Conservation (phyloP, 192 early-diverging fungal species). For the Coemansia sp. region DNA sequence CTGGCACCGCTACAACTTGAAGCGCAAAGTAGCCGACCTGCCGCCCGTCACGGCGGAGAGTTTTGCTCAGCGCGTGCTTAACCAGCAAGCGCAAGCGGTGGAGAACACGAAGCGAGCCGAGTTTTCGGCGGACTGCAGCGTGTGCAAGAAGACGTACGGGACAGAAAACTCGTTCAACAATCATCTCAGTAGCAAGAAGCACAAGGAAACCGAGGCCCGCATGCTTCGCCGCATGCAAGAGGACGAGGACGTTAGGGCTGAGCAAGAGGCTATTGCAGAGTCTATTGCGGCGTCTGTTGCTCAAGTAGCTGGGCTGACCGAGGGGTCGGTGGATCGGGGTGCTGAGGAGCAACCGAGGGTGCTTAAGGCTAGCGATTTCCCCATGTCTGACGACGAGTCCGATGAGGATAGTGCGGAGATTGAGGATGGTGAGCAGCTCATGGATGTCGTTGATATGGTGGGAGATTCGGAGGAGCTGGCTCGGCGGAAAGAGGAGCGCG, state of each 20-base stretch:
- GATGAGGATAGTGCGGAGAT: slow-evolving; percentile 13
- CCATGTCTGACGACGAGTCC: slow-evolving; percentile 45
- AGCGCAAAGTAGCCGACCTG: slow-evolving; percentile 91
- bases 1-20: slow-evolving; percentile 99
- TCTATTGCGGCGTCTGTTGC: slow-evolving; percentile 19
- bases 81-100: slow-evolving; percentile 58
- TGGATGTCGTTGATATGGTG: slow-evolving; percentile 12
- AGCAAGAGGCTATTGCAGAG: slow-evolving; percentile 45
- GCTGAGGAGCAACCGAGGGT: slow-evolving; percentile 13
- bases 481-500: slow-evolving; percentile 38
- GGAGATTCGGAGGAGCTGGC: slow-evolving; percentile 23
- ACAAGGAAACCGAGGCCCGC: slow-evolving; percentile 75
- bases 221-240: slow-evolving; percentile 40
- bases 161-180: slow-evolving; percentile 85
- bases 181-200: slow-evolving; percentile 93
- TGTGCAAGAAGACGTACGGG: slow-evolving; percentile 66
- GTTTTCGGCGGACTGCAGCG: slow-evolving; percentile 50
- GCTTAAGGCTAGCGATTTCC: slow-evolving; percentile 41
- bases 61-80: slow-evolving; percentile 74
- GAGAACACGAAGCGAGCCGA: slow-evolving; percentile 45
- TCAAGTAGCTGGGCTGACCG: neutral
- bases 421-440: neutral
- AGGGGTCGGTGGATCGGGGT: neutral
- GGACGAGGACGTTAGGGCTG: slow-evolving; percentile 37
- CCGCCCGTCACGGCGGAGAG: slow-evolving; percentile 79